These are phyloP conservation scores for Alternaria sp. DNA, from an alignment of 2,329 filamentous ascomycete species.

Conservation along the genomic window DNA sequence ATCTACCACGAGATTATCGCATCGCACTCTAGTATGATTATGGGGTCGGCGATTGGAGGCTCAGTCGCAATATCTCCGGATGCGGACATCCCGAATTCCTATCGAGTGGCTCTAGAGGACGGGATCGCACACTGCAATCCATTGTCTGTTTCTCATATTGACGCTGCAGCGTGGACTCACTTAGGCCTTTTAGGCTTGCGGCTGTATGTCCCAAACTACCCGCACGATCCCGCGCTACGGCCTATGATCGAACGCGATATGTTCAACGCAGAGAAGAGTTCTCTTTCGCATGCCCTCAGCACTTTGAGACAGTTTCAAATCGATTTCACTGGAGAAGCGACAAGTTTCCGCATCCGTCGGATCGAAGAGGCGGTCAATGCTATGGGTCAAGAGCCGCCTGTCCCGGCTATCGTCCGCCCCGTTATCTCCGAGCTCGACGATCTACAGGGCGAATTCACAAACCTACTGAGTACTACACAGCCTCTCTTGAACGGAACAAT, in stretches of 20 bases:
- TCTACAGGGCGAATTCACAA: slow-evolving; percentile 83
- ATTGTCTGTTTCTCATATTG: neutral
- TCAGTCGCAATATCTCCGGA: slow-evolving; percentile 16
- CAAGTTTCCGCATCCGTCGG: slow-evolving; percentile 69
- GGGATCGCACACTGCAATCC: slow-evolving; percentile 19
- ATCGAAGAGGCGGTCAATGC: slow-evolving; percentile 66
- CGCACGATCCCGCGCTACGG: slow-evolving; percentile 77
- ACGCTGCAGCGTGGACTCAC: slow-evolving; percentile 70
- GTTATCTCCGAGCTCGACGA: slow-evolving; percentile 68
- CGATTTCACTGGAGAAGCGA: slow-evolving; percentile 70
- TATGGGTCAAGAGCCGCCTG: slow-evolving; percentile 71
- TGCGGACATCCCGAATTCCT: slow-evolving; percentile 23
- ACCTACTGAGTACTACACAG: slow-evolving; percentile 61
- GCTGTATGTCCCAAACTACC: slow-evolving; percentile 83
- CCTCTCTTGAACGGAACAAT: slow-evolving; percentile 34
- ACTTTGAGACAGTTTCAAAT: slow-evolving; percentile 70
- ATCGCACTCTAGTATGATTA: slow-evolving; percentile 27
- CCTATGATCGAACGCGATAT: slow-evolving; percentile 68
- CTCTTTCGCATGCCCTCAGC: slow-evolving; percentile 63
- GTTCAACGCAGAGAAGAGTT: slow-evolving; percentile 62
- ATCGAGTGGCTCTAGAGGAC: slow-evolving; percentile 43
- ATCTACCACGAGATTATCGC: slow-evolving; percentile 28
- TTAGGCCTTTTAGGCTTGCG: slow-evolving; percentile 76
- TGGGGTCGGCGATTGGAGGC: neutral
- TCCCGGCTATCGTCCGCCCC: slow-evolving; percentile 75